phyloP scores from a whole-genome alignment of 345 rosid genomes.

The Citrus mangshanensis region DNA sequence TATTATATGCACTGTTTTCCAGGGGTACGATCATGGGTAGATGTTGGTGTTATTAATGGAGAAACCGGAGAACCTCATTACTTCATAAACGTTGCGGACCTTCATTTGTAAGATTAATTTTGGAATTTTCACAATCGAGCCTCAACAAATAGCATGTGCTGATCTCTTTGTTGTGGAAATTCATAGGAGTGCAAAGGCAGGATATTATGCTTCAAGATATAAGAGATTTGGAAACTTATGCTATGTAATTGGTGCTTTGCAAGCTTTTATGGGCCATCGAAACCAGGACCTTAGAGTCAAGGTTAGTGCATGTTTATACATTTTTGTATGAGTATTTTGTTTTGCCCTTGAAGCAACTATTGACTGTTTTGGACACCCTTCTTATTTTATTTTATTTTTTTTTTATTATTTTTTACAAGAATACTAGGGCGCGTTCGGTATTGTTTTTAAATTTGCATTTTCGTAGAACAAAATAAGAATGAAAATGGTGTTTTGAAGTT shows the following conservation, averaged over 20 bases:
- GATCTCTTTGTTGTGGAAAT: slow-evolving; percentile 16
- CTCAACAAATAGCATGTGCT: slow-evolving; percentile 3
- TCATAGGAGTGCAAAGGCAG: slow-evolving; percentile 96
- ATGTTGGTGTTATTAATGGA: slow-evolving; percentile 66
- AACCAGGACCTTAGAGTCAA: slow-evolving; percentile 80
- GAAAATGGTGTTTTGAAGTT: no score
- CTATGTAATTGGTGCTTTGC: slow-evolving; percentile 83
- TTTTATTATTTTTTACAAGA: no score
- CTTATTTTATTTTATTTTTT: no score
- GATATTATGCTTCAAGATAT: slow-evolving; percentile 86
- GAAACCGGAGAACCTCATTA: slow-evolving; percentile 61
- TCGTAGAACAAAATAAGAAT: no score
- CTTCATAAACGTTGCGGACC: slow-evolving; percentile 91
- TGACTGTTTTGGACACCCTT: not conserved
- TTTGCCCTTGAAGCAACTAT: not conserved
- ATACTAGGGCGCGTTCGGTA: no score
- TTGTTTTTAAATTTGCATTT: no score
- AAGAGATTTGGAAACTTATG: slow-evolving; percentile 85
- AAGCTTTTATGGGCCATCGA: slow-evolving; percentile 77
- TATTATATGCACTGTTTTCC: slow-evolving; percentile 25
- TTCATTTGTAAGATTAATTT: slow-evolving; percentile 76
- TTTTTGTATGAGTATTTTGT: not conserved
- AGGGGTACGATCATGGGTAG: slow-evolving; percentile 70
- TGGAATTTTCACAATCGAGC: slow-evolving; percentile 10
- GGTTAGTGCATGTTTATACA: slow-evolving; percentile 29